These are phyloP conservation scores for Drechslera avenae DNA, from an alignment of 2,329 filamentous ascomycete species.

Conservation along the genomic window DNA sequence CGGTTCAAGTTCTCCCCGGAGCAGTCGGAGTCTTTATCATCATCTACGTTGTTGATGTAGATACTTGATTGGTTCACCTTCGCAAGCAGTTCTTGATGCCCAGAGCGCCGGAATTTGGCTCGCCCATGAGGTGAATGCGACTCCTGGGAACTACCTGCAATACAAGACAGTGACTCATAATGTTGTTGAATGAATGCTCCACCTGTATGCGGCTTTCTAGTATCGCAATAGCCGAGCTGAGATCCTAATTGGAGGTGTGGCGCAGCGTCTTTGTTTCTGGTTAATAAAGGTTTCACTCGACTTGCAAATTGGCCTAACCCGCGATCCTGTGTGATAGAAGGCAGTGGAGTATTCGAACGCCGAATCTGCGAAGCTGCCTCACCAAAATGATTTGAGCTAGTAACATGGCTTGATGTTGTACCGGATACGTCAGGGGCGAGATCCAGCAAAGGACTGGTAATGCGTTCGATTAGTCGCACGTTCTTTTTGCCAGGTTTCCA, in stretches of 20 bases:
- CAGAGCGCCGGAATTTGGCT: too few relatives aligned
- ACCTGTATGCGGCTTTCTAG: too few relatives aligned
- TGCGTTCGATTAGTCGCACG: constrained; percentile 37
- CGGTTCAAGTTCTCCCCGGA: constrained; percentile 8
- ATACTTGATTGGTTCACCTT: neutral
- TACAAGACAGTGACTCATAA: too few relatives aligned
- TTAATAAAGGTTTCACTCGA: neutral
- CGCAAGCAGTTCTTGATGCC: neutral
- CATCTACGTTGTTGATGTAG: neutral
- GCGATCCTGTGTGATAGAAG: constrained; percentile 15
- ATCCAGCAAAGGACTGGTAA: constrained; percentile 12
- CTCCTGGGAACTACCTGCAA: too few relatives aligned
- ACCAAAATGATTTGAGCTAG: constrained; percentile 1
- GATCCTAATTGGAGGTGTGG: too few relatives aligned
- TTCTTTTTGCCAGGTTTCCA: constrained; percentile 55
- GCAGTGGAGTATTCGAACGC: constrained; percentile 20
- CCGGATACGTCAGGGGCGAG: neutral
- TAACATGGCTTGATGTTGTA: neutral
- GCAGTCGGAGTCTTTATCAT: neutral
- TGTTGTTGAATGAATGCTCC: too few relatives aligned
- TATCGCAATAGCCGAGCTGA: too few relatives aligned
- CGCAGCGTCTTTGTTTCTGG: neutral
- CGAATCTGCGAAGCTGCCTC: constrained; percentile 5
- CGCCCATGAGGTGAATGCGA: too few relatives aligned
- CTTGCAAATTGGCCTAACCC: constrained; percentile 14